Conservation (phyloP, 140 eudicot genomes). For the Ambrosia hybrid region DNA sequence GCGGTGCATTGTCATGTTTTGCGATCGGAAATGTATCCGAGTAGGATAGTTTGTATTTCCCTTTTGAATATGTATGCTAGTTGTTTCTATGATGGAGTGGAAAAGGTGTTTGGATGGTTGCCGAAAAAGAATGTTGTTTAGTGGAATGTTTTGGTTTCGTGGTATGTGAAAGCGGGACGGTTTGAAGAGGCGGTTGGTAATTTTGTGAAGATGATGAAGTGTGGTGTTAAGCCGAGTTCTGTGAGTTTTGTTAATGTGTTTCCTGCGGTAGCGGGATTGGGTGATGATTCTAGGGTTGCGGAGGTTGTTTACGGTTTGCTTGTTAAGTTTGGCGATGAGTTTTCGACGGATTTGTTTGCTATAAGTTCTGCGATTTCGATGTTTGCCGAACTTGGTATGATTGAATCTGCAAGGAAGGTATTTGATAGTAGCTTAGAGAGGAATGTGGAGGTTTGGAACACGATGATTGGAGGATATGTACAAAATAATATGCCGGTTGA, state of each 20-base stretch:
- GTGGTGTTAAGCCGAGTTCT: conserved; percentile 59
- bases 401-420: conserved; percentile 57
- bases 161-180: conserved; percentile 59
- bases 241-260: conserved; percentile 78
- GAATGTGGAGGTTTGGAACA: conserved; percentile 89
- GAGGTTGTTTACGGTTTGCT: conserved; percentile 66
- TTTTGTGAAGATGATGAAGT: conserved; percentile 65
- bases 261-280: conserved; percentile 54
- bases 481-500: conserved; percentile 49
- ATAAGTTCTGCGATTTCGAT: conserved; percentile 69
- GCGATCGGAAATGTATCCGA: conserved; percentile 44
- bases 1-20: conserved; percentile 76
- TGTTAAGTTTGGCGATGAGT: conserved; percentile 60
- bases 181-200: conserved; percentile 52
- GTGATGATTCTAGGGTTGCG: conserved; percentile 44
- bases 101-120: conserved; percentile 53
- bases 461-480: conserved; percentile 86
- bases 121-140: conserved; percentile 69
- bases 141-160: conserved; percentile 78
- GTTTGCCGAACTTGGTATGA: conserved; percentile 70
- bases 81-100: conserved; percentile 48
- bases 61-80: conserved; percentile 78
- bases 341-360: conserved; percentile 53
- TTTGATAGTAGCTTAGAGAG: conserved; percentile 62
- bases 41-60: conserved; percentile 73